phyloP scores from a whole-genome alignment of 2,329 filamentous ascomycete species.

The Trichoderma simmonsii region DNA sequence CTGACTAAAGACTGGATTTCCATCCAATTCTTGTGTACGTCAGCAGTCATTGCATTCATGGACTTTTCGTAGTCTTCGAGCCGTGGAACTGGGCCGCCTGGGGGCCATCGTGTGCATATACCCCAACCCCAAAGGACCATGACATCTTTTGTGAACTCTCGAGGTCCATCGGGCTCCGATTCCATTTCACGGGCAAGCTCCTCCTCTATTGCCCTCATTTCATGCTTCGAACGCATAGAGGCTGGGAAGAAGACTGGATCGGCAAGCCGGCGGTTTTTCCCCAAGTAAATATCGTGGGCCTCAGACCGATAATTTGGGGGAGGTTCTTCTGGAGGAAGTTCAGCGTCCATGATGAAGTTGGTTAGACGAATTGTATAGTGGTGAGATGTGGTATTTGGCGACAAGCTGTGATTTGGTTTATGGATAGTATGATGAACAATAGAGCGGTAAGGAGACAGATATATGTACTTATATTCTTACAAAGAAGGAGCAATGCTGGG shows the following conservation, averaged over 20 bases:
- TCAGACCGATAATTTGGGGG: background rate
- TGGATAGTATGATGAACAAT: background rate
- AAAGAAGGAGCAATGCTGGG: background rate
- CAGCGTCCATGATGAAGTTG: background rate
- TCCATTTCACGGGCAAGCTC: background rate
- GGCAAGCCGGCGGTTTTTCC: background rate
- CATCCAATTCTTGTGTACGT: background rate
- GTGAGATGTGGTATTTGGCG: background rate
- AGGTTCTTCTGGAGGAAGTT: background rate
- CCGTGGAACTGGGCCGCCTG: background rate
- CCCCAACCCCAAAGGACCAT: background rate
- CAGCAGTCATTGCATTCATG: background rate
- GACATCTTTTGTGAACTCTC: background rate
- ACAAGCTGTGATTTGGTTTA: background rate
- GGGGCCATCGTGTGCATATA: background rate
- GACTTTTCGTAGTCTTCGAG: background rate
- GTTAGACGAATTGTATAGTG: background rate
- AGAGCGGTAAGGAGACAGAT: background rate
- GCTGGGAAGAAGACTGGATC: background rate
- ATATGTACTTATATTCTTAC: background rate
- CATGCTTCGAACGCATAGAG: background rate
- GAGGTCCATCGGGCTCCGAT: background rate
- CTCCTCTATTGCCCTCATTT: background rate
- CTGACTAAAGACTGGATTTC: background rate
- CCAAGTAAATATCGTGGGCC: background rate